A percentile compares a stretch with the other conserved stretches of the same genome.
Evolutionary conservation across 768 basidiomycete species (phyloP).

Genomic region (Boletus sp.): DNA sequence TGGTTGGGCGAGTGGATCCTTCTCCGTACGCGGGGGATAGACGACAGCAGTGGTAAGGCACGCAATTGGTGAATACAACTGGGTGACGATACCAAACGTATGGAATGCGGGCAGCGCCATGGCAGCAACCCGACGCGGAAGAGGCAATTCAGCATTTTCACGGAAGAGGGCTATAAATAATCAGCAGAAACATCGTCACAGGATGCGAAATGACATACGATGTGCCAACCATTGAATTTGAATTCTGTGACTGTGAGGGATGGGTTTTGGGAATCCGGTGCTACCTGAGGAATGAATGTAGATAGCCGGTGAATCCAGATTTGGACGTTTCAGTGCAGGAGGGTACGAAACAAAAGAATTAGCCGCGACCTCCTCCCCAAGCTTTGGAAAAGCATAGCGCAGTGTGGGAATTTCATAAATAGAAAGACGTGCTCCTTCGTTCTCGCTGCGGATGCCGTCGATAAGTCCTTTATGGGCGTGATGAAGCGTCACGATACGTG

Average conservation of each 20-base stretch:
- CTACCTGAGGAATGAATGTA: constrained; percentile 53
- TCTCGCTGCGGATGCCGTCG: not conserved
- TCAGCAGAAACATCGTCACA: not conserved
- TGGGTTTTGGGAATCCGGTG: constrained; percentile 37
- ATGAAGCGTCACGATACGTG: constrained; percentile 19
- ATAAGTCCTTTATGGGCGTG: constrained; percentile 21
- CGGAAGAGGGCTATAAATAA: constrained; percentile 1
- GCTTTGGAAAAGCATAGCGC: constrained; percentile 38
- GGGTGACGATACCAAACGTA: constrained; percentile 14
- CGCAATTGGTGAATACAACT: constrained; percentile 21
- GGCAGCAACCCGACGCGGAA: constrained; percentile 16
- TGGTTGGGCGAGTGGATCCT: constrained; percentile 27
- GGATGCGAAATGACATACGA: constrained; percentile 27
- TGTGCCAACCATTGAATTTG: constrained; percentile 35
- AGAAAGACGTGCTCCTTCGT: not conserved
- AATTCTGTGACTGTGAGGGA: constrained; percentile 34
- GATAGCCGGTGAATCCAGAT: constrained; percentile 33
- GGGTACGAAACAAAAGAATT: constrained; percentile 23
- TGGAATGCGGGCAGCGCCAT: constrained; percentile 32
- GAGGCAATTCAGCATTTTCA: not conserved
- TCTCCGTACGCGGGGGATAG: constrained; percentile 26
- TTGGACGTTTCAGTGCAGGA: constrained; percentile 7
- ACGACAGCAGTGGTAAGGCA: constrained; percentile 16
- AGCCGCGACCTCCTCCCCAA: constrained; percentile 31
- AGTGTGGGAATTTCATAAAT: constrained; percentile 22